Percentiles rank a stretch among this genome's conserved stretches.
Conservation (phyloP, 2,329 filamentous ascomycete genomes). For the Hymenoscyphus repandus region DNA sequence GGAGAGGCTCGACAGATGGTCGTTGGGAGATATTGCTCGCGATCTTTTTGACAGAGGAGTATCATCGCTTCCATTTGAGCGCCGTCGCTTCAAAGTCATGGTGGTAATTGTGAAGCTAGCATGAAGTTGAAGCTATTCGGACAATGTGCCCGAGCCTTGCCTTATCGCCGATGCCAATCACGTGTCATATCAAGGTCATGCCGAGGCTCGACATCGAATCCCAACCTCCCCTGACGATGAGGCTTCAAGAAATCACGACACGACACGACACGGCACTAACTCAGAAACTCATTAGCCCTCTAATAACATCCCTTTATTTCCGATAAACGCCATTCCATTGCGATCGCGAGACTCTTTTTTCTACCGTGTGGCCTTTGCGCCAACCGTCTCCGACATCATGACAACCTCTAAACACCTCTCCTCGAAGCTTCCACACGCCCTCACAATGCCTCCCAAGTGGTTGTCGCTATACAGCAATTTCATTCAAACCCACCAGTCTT, state of each 20-base stretch:
- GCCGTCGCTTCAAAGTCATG: slow-evolving; percentile 22
- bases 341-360: not conserved
- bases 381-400: slow-evolving; percentile 4
- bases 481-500: slow-evolving; percentile 89
- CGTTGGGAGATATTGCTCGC: slow-evolving; percentile 32
- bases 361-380: not conserved
- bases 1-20: slow-evolving; percentile 69
- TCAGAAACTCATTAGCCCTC: not conserved
- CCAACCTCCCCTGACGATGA: slow-evolving; percentile 3
- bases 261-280: not conserved
- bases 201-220: not conserved
- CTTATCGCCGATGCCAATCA: slow-evolving; percentile 3
- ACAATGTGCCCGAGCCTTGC: not conserved
- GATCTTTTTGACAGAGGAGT: slow-evolving; percentile 16
- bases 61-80: slow-evolving; percentile 13
- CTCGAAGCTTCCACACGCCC: slow-evolving; percentile 36
- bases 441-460: slow-evolving; percentile 60
- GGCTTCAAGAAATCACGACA: not conserved
- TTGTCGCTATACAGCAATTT: slow-evolving; percentile 76
- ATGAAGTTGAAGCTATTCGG: not conserved
- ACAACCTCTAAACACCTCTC: slow-evolving; percentile 7
- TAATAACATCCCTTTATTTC: not conserved
- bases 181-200: not conserved
- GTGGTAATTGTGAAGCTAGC: not conserved
- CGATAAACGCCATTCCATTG: not conserved